Evolutionary conservation across 192 early-diverging fungal species (phyloP).

Genomic region (Rhizoclosmatium globosum): DNA sequence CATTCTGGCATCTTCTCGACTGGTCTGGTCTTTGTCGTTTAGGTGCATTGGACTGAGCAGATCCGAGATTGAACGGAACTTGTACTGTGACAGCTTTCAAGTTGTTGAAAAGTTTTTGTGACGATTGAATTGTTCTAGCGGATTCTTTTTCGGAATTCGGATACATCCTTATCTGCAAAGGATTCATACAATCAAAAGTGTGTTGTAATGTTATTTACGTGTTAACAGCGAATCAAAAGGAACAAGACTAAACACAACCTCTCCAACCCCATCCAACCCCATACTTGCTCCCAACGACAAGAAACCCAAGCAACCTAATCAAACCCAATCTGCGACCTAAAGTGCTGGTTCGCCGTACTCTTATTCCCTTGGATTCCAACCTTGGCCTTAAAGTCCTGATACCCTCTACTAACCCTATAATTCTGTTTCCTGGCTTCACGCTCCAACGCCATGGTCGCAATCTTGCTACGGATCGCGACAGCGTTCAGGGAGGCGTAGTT

Average conservation of each 20-base stretch:
- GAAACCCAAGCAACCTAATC: conserved; percentile 17
- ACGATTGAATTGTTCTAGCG: too few species aligned
- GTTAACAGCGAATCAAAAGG: neutral
- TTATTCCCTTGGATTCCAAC: conserved; percentile 31
- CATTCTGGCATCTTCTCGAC: too few species aligned
- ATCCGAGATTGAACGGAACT: too few species aligned
- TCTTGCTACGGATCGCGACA: conserved; percentile 28
- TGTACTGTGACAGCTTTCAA: too few species aligned
- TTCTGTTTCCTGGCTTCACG: conserved; percentile 38
- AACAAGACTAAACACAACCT: neutral
- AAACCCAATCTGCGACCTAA: conserved; percentile 40
- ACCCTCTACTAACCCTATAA: conserved; percentile 19
- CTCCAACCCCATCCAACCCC: neutral
- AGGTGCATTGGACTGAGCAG: too few species aligned
- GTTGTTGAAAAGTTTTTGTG: too few species aligned
- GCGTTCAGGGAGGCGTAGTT: conserved; percentile 37
- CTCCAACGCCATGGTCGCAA: conserved; percentile 29
- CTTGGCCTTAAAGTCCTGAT: conserved; percentile 35
- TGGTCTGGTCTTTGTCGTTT: too few species aligned
- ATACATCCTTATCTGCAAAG: too few species aligned
- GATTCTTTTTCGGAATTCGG: too few species aligned
- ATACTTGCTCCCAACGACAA: neutral
- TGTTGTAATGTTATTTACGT: too few species aligned
- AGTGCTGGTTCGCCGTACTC: conserved; percentile 40
- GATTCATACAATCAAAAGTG: too few species aligned